Evolutionary conservation across 768 basidiomycete genomes (phyloP), one percentile per base, ranked within the genome.

Genomic region (Phaeotremella skinneri): DNA sequence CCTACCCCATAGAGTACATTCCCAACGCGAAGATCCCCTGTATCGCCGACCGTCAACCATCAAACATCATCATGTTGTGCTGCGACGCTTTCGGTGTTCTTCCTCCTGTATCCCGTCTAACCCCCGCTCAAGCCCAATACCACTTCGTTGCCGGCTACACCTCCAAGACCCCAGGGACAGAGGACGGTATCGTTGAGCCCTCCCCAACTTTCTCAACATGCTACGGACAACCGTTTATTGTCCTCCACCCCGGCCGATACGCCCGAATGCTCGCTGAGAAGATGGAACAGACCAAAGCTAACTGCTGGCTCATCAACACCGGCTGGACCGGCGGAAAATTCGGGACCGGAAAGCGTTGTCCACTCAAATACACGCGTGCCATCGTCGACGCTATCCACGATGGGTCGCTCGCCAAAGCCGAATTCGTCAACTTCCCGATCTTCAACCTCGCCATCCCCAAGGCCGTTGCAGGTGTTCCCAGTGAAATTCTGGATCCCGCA

Each of bases 241-340:
- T 97, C 67, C 89, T 96, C 56, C 94, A 96, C 79, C 92, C 92
- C 45, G 85, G 89, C 32, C 88, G 92, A 62, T 99, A 99, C 79
- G 94, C 96, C 41, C 83, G 87, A 78, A 99, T 99, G 96, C 83
- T 99, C 67, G 91, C 94, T 0, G 87, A 90, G 66, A 85, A 89
- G 70, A 98, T 99, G 93, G 79, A 86, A 57, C 84, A 86, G 78
- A 82, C 89, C 81, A 83, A 89, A 55, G 91, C 92, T 68, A 79
- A 91, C 79, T 96, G 93, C 82, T 99, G 91, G 91, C 83, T 98
- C 74, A 89, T 99, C 85, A 98, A 99, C 87, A 99, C 94, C 2
- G 94, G 79, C 55, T 79, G 79, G 79, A 88, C 90, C 52, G 87
- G 90, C 56, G 94, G 94, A 77, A 91, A 90, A 78, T 99, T 85